Percentiles rank a stretch among this genome's conserved stretches.
Conservation (phyloP, 352 stramenopile genomes). For the Phytophthora europaea region DNA sequence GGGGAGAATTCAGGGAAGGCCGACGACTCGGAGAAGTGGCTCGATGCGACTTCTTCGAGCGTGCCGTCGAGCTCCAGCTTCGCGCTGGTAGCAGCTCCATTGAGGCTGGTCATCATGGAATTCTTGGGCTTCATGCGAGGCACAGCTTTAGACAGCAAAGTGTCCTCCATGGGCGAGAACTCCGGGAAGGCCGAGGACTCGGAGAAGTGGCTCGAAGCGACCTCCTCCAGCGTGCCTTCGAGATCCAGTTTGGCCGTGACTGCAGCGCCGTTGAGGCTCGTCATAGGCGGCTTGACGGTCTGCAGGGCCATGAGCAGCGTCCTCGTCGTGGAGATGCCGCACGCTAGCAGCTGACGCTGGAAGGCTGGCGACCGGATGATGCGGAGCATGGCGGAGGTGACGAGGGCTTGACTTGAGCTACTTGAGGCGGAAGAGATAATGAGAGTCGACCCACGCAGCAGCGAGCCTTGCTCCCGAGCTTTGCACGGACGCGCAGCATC, state of each 20-base stretch:
- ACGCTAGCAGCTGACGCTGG: constrained; percentile 12
- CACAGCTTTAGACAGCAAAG: constrained; percentile 46
- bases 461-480: background rate
- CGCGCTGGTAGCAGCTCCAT: constrained; percentile 31
- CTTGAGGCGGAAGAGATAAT: constrained; percentile 15
- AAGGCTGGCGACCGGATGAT: constrained; percentile 11
- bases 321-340: constrained; percentile 6
- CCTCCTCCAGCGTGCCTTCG: constrained; percentile 53
- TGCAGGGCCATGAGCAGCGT: constrained; percentile 11
- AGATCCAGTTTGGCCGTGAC: constrained; percentile 31
- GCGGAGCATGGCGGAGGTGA: constrained; percentile 9
- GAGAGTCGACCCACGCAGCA: background rate
- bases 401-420: background rate
- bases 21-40: constrained; percentile 71
- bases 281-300: constrained; percentile 14
- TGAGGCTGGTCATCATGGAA: constrained; percentile 20
- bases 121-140: constrained; percentile 10
- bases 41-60: constrained; percentile 58
- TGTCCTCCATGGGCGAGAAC: constrained; percentile 59
- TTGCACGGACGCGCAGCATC: constrained; percentile 1
- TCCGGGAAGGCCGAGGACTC: constrained; percentile 69
- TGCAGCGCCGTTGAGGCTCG: constrained; percentile 27
- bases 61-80: constrained; percentile 46
- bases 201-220: constrained; percentile 53
- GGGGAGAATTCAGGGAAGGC: constrained; percentile 73